Evolutionary conservation across 2,329 filamentous ascomycete species (phyloP).

Genomic region (Pseudovirgaria hyperparasitica): DNA sequence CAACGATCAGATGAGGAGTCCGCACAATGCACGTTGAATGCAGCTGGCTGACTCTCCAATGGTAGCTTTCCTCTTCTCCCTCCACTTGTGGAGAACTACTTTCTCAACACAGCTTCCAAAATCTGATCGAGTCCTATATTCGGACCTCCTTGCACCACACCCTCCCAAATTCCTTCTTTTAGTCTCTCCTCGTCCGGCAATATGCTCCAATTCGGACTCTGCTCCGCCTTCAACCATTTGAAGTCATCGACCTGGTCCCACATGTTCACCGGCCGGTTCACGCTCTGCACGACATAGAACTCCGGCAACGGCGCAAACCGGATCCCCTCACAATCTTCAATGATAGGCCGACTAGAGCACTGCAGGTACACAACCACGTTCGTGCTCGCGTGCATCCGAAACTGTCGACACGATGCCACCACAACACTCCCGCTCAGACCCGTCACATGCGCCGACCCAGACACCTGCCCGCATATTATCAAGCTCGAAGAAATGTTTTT

Average conservation of each 20-base stretch:
- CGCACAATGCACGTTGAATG: too few species aligned
- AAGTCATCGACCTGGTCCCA: conserved; percentile 95
- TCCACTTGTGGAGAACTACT: too few species aligned
- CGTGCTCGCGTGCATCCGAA: conserved; percentile 78
- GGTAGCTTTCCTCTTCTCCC: too few species aligned
- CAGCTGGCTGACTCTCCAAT: too few species aligned
- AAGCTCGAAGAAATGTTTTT: conserved; percentile 59
- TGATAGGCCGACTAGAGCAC: conserved; percentile 76
- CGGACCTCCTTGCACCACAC: conserved; percentile 51
- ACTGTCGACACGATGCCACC: conserved; percentile 63
- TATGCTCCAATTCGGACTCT: conserved; percentile 78
- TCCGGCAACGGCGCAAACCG: conserved; percentile 66
- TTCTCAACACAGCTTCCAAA: conserved; percentile 38
- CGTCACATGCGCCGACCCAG: conserved; percentile 75
- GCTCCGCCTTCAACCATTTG: conserved; percentile 82
- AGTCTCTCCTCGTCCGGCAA: conserved; percentile 50
- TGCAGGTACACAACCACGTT: conserved; percentile 75
- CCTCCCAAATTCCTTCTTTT: conserved; percentile 53
- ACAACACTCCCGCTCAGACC: conserved; percentile 60
- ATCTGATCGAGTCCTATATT: conserved; percentile 53
- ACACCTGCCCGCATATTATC: conserved; percentile 65
- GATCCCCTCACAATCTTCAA: conserved; percentile 73
- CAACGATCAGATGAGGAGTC: too few species aligned
- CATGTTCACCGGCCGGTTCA: conserved; percentile 39
- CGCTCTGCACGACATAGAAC: conserved; percentile 37